phyloP scores from a whole-genome alignment of 23 red algal genomes.

The Cyanidioschyzon merolae region DNA sequence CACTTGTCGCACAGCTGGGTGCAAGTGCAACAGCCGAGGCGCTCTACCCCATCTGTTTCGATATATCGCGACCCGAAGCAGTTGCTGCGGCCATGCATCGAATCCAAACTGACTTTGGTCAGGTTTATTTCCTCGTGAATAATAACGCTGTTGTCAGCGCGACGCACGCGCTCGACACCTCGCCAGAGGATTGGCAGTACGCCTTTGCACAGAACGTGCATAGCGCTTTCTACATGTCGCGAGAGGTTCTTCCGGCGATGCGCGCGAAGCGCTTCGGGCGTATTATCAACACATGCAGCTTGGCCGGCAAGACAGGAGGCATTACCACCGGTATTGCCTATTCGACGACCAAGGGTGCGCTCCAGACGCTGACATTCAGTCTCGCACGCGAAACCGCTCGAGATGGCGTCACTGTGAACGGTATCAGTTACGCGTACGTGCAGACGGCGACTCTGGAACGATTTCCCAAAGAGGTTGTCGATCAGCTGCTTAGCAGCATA shows the following conservation, averaged over 20 bases:
- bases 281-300: conserved; percentile 92
- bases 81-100: conserved; percentile 56
- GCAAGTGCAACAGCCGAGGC: conserved; percentile 38
- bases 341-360: conserved; percentile 84
- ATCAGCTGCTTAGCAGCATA: conserved; percentile 80
- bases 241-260: conserved; percentile 77
- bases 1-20: conserved; percentile 56
- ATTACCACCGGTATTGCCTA: conserved; percentile 83
- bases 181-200: conserved; percentile 61
- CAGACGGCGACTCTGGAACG: conserved; percentile 71
- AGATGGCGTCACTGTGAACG: conserved; percentile 91
- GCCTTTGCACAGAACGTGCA: conserved; percentile 93
- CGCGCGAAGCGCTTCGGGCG: conserved; percentile 67
- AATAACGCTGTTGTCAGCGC: conserved; percentile 71
- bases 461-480: conserved; percentile 83
- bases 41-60: conserved; percentile 93
- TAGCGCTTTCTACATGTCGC: conserved; percentile 65
- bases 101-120: conserved; percentile 63
- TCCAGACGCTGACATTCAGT: conserved; percentile 90
- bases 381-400: conserved; percentile 79
- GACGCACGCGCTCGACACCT: conserved; percentile 46
- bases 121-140: conserved; percentile 84
- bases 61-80: conserved; percentile 55
- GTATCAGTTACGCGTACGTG: conserved; percentile 82
- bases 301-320: conserved; percentile 96